phyloP scores from a whole-genome alignment of 164 flowering plant species.

The Aristolochia contorta region DNA sequence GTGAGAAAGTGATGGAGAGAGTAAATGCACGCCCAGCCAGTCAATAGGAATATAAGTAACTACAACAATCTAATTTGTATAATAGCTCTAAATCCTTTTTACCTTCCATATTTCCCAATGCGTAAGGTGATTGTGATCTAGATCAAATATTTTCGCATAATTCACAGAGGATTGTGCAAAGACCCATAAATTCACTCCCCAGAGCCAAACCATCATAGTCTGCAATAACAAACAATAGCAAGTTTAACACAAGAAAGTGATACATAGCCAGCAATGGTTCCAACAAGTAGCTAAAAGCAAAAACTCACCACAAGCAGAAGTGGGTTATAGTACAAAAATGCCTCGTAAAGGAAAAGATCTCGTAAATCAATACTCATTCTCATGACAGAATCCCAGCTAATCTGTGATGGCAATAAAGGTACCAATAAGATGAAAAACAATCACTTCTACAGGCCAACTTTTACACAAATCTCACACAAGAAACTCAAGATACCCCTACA shows the following conservation, averaged over 20 bases:
- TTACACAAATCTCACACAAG: neutral
- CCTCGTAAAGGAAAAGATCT: slow-evolving; percentile 88
- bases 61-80: neutral
- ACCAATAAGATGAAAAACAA: neutral
- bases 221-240: slow-evolving; percentile 21
- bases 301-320: slow-evolving; percentile 89
- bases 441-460: neutral
- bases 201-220: slow-evolving; percentile 95
- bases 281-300: too few species aligned
- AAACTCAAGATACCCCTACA: neutral
- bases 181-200: slow-evolving; percentile 95
- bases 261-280: too few species aligned
- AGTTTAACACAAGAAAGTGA: neutral
- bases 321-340: slow-evolving; percentile 92
- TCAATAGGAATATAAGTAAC: neutral
- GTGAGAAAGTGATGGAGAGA: too few species aligned
- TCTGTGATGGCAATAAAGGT: slow-evolving; percentile 28
- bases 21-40: too few species aligned
- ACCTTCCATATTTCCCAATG: slow-evolving; percentile 97
- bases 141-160: slow-evolving; percentile 80
- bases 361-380: slow-evolving; percentile 80
- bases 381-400: slow-evolving; percentile 98
- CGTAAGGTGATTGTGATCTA: slow-evolving; percentile 81
- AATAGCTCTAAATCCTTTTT: slow-evolving; percentile 2
- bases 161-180: slow-evolving; percentile 64